These are phyloP conservation scores for Cladobotryum protrusum DNA, from an alignment of 2,329 filamentous ascomycete genomes.

Conservation along the genomic window DNA sequence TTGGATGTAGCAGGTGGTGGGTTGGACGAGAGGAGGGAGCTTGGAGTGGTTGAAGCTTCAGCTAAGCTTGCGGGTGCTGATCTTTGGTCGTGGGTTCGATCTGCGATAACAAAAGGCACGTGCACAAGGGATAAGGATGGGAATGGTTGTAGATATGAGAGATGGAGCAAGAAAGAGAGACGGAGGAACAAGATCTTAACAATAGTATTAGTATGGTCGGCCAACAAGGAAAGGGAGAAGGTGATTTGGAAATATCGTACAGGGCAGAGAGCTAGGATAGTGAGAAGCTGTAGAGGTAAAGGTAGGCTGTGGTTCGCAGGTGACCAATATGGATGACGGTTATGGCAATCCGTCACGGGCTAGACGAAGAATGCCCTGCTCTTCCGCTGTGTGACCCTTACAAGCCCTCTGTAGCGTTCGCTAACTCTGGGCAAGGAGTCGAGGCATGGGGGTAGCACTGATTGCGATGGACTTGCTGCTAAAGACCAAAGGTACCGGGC, in stretches of 20 bases:
- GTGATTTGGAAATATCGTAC: too few species aligned
- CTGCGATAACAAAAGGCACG: too few species aligned
- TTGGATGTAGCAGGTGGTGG: not conserved
- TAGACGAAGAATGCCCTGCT: not conserved
- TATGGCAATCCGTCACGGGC: constrained; percentile 1
- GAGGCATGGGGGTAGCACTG: not conserved
- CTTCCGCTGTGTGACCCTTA: not conserved
- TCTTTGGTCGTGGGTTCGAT: too few species aligned
- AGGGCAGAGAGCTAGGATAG: too few species aligned
- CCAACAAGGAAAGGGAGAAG: too few species aligned
- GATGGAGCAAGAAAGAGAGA: not conserved
- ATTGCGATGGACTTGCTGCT: too few species aligned
- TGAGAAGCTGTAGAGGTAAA: too few species aligned
- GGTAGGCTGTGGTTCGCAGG: not conserved
- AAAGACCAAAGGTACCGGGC: not conserved
- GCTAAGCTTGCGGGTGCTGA: too few species aligned
- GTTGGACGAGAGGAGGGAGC: not conserved
- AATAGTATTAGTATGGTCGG: too few species aligned
- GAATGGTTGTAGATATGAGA: not conserved
- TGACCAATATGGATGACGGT: not conserved
- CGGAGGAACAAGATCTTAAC: not conserved
- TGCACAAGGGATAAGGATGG: not conserved
- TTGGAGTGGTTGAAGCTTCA: not conserved
- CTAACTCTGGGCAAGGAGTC: not conserved
- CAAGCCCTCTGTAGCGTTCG: not conserved